Evolutionary conservation across 129 eudicot genomes (phyloP), one percentile per base, ranked within the genome.

Genomic region (Heracleum sosnowskyi): DNA sequence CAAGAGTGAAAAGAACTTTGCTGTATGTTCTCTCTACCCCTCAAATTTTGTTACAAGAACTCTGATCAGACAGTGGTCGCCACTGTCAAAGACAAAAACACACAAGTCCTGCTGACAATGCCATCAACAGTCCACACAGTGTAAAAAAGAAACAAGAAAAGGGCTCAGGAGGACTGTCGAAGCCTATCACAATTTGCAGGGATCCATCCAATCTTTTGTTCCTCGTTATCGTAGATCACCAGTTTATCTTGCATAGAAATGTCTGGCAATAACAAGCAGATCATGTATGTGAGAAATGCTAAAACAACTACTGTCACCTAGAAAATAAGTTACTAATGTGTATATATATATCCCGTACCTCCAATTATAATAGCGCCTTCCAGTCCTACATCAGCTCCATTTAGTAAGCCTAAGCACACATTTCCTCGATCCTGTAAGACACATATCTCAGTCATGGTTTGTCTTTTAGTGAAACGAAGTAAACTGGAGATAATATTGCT

Each of bases 171-270:
- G 71, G 89, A 89, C 90, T 87, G 85, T 74, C 91, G 91, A 72
- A 86, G 91, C 49, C 78, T 81, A 75, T 91, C 81, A 83, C 98
- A 93, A 85, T 85, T 83, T 70, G 88, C 89, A 69, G 89, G 70
- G 68, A 83, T 85, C 97, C 97, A 93, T 78, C 97, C 97, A 36
- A 93, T 86, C 79, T 28, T 90, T 77, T 85, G 85, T 42, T 84
- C 83, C 81, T 91, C 98, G 11, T 91, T 91, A 78, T 93, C 97
- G 70, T 91, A 93, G 69, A 93, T 82, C 79, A 93, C 84, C 76
- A 91, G 77, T 82, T 91, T 91, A 81, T 93, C 97, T 80, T 86
- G 98, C 84, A 91, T 45, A 35, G 97, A 93, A 55, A 93, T 85
- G 83, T 93, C 98, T 93, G 92, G 77, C 82, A 47, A 82, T 29